phyloP scores from a whole-genome alignment of 306 rosid genomes.

The Cicer cuneatum region DNA sequence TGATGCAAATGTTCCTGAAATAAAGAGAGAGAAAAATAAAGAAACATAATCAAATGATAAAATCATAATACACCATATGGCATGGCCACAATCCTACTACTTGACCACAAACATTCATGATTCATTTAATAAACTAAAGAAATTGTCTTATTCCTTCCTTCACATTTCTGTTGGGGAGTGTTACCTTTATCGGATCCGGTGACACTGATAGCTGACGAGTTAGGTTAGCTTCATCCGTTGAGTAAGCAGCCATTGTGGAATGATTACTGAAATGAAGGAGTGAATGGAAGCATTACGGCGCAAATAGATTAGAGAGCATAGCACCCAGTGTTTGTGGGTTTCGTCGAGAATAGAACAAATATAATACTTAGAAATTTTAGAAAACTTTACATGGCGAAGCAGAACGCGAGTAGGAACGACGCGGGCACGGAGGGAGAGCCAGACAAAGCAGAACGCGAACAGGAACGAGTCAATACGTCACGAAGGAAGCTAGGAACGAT shows the following conservation, averaged over 20 bases:
- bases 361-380: too few relatives aligned
- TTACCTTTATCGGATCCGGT: constrained; percentile 82
- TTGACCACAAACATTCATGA: neutral
- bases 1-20: constrained; percentile 62
- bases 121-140: neutral
- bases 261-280: neutral
- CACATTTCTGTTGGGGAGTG: constrained; percentile 69
- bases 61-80: constrained; percentile 19
- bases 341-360: too few relatives aligned
- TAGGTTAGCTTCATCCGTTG: constrained; percentile 77
- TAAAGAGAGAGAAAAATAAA: constrained; percentile 1
- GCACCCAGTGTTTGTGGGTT: neutral
- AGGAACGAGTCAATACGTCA: too few relatives aligned
- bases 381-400: too few relatives aligned
- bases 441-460: too few relatives aligned
- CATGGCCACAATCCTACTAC: constrained; percentile 29
- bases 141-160: constrained; percentile 55
- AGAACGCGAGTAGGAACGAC: too few relatives aligned
- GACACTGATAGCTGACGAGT: constrained; percentile 58
- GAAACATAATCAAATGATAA: constrained; percentile 24
- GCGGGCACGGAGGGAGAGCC: too few relatives aligned
- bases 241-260: constrained; percentile 50
- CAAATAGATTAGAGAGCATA: constrained; percentile 47
- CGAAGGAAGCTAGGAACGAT: too few relatives aligned
- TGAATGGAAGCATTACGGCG: constrained; percentile 54